Evolutionary conservation across 2,329 filamentous ascomycete species (phyloP).

Genomic region (Coniochaeta pulveracea): DNA sequence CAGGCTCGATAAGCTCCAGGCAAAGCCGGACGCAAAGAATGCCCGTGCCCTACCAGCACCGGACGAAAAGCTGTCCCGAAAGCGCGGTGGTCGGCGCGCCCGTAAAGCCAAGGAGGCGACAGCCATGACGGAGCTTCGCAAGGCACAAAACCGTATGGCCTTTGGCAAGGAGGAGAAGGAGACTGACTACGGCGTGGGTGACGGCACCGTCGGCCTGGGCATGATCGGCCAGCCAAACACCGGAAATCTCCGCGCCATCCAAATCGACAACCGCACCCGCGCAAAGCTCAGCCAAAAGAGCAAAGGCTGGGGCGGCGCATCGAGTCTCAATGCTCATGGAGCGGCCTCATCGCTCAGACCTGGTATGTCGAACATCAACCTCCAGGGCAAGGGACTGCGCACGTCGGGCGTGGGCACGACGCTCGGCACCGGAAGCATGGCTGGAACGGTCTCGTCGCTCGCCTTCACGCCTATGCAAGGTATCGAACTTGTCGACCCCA

Average conservation of each 20-base stretch:
- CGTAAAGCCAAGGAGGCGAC: conserved; percentile 93
- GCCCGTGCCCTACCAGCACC: conserved; percentile 78
- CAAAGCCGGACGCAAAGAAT: conserved; percentile 83
- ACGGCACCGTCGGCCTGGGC: conserved; percentile 76
- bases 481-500: conserved; percentile 89
- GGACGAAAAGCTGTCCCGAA: conserved; percentile 88
- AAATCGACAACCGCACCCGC: conserved; percentile 86
- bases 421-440: conserved; percentile 42
- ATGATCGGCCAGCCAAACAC: conserved; percentile 90
- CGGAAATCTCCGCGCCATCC: conserved; percentile 76
- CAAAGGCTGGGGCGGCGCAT: conserved; percentile 74
- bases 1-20: conserved; percentile 83
- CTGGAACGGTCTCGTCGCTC: conserved; percentile 72
- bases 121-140: conserved; percentile 92
- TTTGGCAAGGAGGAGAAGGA: conserved; percentile 95
- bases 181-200: conserved; percentile 78
- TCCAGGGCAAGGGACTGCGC: conserved; percentile 70
- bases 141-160: conserved; percentile 90
- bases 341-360: conserved; percentile 73
- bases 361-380: conserved; percentile 55
- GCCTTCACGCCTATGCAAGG: conserved; percentile 94
- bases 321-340: conserved; percentile 48
- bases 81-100: conserved; percentile 81
- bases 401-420: conserved; percentile 71
- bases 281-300: conserved; percentile 93